Conservation (phyloP, 768 basidiomycete species). For the Rhizopogon vulgaris region DNA sequence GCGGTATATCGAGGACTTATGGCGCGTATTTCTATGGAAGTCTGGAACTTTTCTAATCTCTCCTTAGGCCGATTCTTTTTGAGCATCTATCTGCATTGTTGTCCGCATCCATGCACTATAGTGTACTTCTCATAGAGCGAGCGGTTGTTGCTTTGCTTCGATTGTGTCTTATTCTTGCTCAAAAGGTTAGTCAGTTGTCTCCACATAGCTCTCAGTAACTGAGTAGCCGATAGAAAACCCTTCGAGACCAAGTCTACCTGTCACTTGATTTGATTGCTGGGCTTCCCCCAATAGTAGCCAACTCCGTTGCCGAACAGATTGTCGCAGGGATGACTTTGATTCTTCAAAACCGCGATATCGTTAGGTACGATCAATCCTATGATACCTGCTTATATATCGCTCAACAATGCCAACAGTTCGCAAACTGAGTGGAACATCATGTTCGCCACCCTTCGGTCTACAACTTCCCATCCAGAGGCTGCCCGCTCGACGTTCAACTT, state of each 20-base stretch:
- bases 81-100: conserved; percentile 86
- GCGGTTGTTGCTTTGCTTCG: conserved; percentile 86
- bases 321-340: conserved; percentile 75
- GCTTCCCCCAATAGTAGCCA: conserved; percentile 69
- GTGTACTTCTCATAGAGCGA: conserved; percentile 86
- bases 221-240: conserved; percentile 44
- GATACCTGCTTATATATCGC: not conserved
- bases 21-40: conserved; percentile 42
- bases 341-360: conserved; percentile 67
- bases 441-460: conserved; percentile 81
- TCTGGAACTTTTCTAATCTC: conserved; percentile 1
- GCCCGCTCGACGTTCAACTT: conserved; percentile 80
- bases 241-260: conserved; percentile 92
- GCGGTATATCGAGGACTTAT: conserved; percentile 79
- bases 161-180: conserved; percentile 77
- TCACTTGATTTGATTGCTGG: conserved; percentile 87
- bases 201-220: not conserved
- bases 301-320: conserved; percentile 88
- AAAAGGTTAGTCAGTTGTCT: conserved; percentile 46
- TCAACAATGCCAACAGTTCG: conserved; percentile 42
- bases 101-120: conserved; percentile 72
- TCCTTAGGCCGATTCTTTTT: conserved; percentile 83
- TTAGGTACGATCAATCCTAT: conserved; percentile 35
- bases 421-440: conserved; percentile 96
- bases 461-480: conserved; percentile 81